These are phyloP conservation scores for Tuber aestivum DNA, from an alignment of 495 filamentous ascomycete genomes.

Conservation along the genomic window DNA sequence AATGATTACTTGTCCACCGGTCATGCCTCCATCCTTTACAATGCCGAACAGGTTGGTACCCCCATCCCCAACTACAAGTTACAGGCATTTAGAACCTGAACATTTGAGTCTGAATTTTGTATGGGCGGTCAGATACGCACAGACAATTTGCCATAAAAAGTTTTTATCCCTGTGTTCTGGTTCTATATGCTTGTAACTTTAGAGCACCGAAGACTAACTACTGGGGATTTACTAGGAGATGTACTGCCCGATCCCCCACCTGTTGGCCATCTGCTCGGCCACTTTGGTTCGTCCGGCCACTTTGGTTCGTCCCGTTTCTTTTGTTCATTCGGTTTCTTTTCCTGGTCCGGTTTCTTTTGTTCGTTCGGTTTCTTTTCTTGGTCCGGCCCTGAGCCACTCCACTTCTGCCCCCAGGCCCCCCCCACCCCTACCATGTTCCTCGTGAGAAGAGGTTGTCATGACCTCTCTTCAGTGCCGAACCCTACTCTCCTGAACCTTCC, in stretches of 20 bases:
- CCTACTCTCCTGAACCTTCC: neutral
- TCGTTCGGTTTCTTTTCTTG: neutral
- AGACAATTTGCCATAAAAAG: neutral
- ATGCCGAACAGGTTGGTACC: neutral
- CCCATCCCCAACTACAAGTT: neutral
- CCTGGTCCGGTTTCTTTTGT: neutral
- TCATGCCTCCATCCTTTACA: neutral
- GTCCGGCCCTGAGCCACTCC: neutral
- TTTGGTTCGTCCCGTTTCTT: no score
- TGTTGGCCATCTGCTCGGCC: no score
- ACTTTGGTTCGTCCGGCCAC: neutral
- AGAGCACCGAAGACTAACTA: neutral
- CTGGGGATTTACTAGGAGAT: neutral
- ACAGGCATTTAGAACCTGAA: neutral
- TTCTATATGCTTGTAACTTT: neutral
- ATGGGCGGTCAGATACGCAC: neutral
- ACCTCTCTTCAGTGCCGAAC: neutral
- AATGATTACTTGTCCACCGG: neutral
- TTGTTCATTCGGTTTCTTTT: neutral
- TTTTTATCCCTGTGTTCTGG: neutral
- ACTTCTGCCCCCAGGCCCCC: neutral
- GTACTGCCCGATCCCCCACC: neutral
- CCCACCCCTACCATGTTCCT: neutral
- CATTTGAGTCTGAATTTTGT: neutral
- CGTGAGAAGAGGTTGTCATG: neutral